Evolutionary conservation across 1,284 basidiomycete genomes (phyloP).

Genomic region (Vanrija humicola): DNA sequence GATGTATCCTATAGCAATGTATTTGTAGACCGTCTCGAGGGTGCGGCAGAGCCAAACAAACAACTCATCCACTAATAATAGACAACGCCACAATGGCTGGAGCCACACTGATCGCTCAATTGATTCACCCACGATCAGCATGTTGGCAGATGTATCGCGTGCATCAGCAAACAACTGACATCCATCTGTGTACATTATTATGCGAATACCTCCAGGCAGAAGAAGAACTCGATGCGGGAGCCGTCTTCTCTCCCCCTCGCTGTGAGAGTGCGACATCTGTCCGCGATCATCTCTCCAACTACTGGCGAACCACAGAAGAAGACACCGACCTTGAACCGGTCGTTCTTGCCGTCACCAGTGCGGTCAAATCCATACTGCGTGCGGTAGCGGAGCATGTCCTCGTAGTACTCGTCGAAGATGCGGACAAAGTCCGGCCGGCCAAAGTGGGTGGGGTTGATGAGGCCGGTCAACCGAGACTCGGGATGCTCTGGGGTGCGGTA

Average conservation of each 20-base stretch:
- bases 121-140: too few species aligned
- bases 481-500: slow-evolving; percentile 28
- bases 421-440: slow-evolving; percentile 30
- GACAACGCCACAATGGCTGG: too few species aligned
- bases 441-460: slow-evolving; percentile 28
- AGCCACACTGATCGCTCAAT: too few species aligned
- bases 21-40: too few species aligned
- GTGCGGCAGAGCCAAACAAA: too few species aligned
- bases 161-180: neutral
- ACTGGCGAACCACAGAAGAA: slow-evolving; percentile 34
- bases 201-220: slow-evolving; percentile 34
- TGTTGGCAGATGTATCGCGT: too few species aligned
- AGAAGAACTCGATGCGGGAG: slow-evolving; percentile 24
- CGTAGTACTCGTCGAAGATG: slow-evolving; percentile 31
- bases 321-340: slow-evolving; percentile 30
- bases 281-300: slow-evolving; percentile 31
- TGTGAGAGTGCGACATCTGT: slow-evolving; percentile 25
- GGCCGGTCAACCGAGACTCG: slow-evolving; percentile 24
- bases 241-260: slow-evolving; percentile 22
- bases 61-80: too few species aligned
- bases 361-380: slow-evolving; percentile 7
- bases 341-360: slow-evolving; percentile 10
- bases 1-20: too few species aligned
- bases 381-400: slow-evolving; percentile 23
- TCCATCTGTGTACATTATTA: neutral